Base-by-base conservation (phyloP, 2,329 filamentous ascomycete genomes). In the Sordariomycetes sp. region DNA sequence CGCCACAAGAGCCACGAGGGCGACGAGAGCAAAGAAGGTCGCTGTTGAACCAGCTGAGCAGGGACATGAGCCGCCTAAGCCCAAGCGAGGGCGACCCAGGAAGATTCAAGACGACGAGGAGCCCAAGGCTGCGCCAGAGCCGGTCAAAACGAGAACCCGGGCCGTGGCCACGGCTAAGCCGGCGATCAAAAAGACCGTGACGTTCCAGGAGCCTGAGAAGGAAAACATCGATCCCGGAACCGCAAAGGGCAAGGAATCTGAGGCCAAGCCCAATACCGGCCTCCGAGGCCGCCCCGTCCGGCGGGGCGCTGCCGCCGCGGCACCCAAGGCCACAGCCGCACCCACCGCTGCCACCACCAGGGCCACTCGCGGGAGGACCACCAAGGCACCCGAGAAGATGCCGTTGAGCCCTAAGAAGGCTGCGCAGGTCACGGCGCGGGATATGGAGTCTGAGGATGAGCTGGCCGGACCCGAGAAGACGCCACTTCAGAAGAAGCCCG, bases 371-470 rank as follows among this genome's bases (percentile, higher is more conserved):
- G 70, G 65, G 62, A 58, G 16, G 18, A 55, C 64, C n/a, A 62
- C 61, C 58, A 71, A 62, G 60, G 67, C 72, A 59, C 68, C 70
- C 58, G 68, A 72, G 48, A 76, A 76, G 62, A 76, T 75, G 59
- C 82, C 83, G 37, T 72, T 86, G 57, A 85, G 82, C 70, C 82
- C 82, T 71, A 85, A 81, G 74, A 87, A 86, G 75, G 77, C 81
- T 63, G 81, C 80, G 48, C 80, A 85, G 71, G 72, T 85, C 63
- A 72, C 76, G 55, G 22, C 40, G 6, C 53, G 28, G 5, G 57
- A 57, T 22, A 63, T 74, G 60, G 73, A 66, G 65, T 83, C 82
- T 16, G 82, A 86, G 55, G 82, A 86, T 65, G 82, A 86, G 67
- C 76, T 86, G 40, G 78, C 78, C 32, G 75, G 72, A 11, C 74